Conservation (phyloP, 345 rosid genomes). For the Eutrema yunnanense region DNA sequence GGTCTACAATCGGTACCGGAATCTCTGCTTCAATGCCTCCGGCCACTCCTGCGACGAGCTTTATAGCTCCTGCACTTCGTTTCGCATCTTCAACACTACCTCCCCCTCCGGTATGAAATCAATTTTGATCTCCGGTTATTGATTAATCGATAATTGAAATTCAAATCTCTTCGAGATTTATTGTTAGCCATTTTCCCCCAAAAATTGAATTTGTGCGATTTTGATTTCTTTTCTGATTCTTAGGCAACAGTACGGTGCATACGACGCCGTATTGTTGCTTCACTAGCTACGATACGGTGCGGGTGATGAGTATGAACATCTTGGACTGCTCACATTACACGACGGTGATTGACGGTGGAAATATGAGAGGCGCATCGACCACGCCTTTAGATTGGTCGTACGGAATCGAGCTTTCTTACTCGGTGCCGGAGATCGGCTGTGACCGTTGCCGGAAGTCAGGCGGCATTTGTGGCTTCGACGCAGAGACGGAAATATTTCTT, state of each 20-base stretch:
- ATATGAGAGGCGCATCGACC: slow-evolving; percentile 34
- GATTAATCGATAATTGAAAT: not conserved
- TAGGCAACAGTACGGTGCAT: slow-evolving; percentile 19
- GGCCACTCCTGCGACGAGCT: slow-evolving; percentile 90
- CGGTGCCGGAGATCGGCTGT: slow-evolving; percentile 70
- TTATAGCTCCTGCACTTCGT: slow-evolving; percentile 61
- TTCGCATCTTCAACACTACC: slow-evolving; percentile 51
- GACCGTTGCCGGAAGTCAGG: slow-evolving; percentile 63
- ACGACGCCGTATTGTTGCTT: slow-evolving; percentile 80
- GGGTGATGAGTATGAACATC: slow-evolving; percentile 78
- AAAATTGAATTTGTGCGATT: not conserved
- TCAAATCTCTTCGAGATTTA: not conserved
- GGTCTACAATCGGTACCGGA: slow-evolving; percentile 66
- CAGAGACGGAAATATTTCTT: slow-evolving; percentile 52
- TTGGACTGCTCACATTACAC: slow-evolving; percentile 87
- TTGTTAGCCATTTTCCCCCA: not conserved
- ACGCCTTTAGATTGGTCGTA: slow-evolving; percentile 82
- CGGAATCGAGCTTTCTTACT: slow-evolving; percentile 62
- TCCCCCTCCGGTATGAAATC: slow-evolving; percentile 16
- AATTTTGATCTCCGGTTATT: not conserved
- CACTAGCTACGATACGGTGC: slow-evolving; percentile 72
- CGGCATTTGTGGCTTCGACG: slow-evolving; percentile 78
- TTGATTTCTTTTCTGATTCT: not conserved
- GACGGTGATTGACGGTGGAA: slow-evolving; percentile 41
- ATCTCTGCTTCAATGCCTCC: slow-evolving; percentile 63